Evolutionary conservation across 495 filamentous ascomycete genomes (phyloP).

Genomic region (Astrothelium subdiscretum): DNA sequence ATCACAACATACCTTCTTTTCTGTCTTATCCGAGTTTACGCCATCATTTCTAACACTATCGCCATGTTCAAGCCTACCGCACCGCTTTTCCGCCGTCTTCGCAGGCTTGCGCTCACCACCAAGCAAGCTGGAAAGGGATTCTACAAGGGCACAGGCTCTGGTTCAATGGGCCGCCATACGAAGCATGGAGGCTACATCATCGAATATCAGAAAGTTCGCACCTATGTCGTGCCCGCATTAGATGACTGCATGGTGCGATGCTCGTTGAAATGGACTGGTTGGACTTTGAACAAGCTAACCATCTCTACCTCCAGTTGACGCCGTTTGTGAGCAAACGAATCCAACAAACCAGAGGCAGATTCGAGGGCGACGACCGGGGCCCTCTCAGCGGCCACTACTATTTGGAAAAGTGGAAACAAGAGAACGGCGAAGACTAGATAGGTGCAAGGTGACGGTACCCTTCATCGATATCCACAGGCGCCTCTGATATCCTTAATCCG

Average conservation of each 20-base stretch:
- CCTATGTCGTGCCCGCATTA: conserved; percentile 69
- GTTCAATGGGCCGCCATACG: conserved; percentile 75
- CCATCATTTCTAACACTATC: not conserved
- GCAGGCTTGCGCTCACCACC: conserved; percentile 67
- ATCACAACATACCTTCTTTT: not conserved
- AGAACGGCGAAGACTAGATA: not conserved
- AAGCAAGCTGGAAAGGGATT: conserved; percentile 86
- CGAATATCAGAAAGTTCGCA: conserved; percentile 77
- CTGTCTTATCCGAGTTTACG: not conserved
- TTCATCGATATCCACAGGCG: not conserved
- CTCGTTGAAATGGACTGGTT: not conserved
- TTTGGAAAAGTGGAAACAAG: not conserved
- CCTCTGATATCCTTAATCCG: not conserved
- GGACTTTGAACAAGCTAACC: not conserved
- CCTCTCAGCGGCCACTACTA: not conserved
- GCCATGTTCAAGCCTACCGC: conserved; percentile 58
- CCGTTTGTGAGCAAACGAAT: conserved; percentile 72
- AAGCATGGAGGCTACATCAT: conserved; percentile 75
- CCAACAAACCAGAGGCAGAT: conserved; percentile 35
- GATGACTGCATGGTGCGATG: conserved; percentile 56
- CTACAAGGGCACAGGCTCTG: conserved; percentile 91
- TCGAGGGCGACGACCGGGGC: not conserved
- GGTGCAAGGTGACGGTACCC: not conserved
- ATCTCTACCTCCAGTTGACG: conserved; percentile 48
- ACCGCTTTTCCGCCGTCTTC: conserved; percentile 51